Percentiles rank a stretch among this genome's conserved stretches.
phyloP scores from a whole-genome alignment of 139 green algal genomes.

The Coelastrella sp. region DNA sequence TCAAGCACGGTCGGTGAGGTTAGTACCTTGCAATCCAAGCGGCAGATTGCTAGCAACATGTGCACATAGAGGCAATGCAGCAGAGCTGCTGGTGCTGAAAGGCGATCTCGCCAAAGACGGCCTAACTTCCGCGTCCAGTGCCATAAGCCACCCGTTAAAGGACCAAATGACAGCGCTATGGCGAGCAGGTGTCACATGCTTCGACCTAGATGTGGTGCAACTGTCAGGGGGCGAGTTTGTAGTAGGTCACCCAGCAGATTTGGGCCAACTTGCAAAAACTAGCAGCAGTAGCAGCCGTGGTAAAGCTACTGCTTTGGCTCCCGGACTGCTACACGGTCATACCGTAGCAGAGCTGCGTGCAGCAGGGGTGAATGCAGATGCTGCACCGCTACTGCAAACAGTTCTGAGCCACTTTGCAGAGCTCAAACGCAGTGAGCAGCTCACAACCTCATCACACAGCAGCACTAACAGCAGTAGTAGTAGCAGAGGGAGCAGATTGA shows the following conservation, averaged over 20 bases:
- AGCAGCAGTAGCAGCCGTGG: constrained; percentile 29
- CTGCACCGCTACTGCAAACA: neutral
- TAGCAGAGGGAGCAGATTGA: neutral
- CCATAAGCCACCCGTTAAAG: neutral
- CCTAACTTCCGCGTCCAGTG: neutral
- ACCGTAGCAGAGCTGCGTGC: neutral
- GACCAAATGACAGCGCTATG: constrained; percentile 4
- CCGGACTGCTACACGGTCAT: neutral
- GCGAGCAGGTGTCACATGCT: neutral
- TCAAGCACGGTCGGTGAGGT: neutral
- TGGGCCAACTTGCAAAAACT: neutral
- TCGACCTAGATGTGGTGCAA: constrained; percentile 30
- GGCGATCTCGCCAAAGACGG: no score
- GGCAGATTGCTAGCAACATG: neutral
- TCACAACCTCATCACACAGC: neutral
- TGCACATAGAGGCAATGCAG: constrained; percentile 22
- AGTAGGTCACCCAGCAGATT: constrained; percentile 18
- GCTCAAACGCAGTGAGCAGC: neutral
- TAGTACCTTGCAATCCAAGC: constrained; percentile 6
- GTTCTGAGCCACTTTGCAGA: constrained; percentile 16
- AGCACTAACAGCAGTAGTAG: neutral
- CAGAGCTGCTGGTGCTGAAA: neutral
- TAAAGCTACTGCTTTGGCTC: neutral
- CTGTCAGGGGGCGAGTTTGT: constrained; percentile 4
- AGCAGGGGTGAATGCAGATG: constrained; percentile 14